Percentiles rank a stretch among this genome's conserved stretches.
These are phyloP conservation scores for Thermomyces lanuginosus DNA, from an alignment of 2,329 filamentous ascomycete genomes.

Conservation along the genomic window DNA sequence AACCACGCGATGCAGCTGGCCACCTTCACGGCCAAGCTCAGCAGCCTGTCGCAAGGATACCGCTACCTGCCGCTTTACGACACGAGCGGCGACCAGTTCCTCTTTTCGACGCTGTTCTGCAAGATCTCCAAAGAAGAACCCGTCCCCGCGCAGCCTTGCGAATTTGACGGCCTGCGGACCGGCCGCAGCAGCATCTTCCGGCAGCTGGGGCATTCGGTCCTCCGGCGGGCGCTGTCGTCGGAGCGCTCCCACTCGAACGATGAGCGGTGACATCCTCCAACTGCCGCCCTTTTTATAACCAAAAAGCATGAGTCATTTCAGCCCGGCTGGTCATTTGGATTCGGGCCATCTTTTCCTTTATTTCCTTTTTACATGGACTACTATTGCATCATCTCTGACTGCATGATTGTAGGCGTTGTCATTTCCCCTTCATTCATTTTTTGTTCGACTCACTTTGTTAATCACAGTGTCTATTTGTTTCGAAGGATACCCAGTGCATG, in stretches of 20 bases:
- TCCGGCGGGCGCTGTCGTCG: slow-evolving; percentile 26
- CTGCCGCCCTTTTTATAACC: slow-evolving; percentile 6
- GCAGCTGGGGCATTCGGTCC: slow-evolving; percentile 29
- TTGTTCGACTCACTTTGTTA: slow-evolving; percentile 5
- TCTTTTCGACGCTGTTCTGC: slow-evolving; percentile 91
- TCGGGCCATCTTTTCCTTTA: slow-evolving; percentile 3
- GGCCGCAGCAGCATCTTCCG: slow-evolving; percentile 27
- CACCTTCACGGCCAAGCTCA: slow-evolving; percentile 83
- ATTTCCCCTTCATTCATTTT: slow-evolving; percentile 1
- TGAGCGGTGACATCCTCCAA: slow-evolving; percentile 14
- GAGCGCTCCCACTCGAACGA: slow-evolving; percentile 20
- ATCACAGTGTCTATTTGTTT: slow-evolving; percentile 5
- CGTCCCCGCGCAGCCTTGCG: slow-evolving; percentile 25
- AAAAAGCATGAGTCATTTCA: slow-evolving; percentile 5
- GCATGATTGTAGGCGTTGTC: neutral
- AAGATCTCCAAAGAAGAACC: slow-evolving; percentile 52
- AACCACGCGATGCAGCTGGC: slow-evolving; percentile 51
- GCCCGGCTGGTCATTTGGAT: slow-evolving; percentile 5
- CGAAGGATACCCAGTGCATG: slow-evolving; percentile 2
- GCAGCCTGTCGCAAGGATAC: slow-evolving; percentile 77
- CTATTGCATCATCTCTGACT: slow-evolving; percentile 4
- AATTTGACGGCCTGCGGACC: slow-evolving; percentile 23
- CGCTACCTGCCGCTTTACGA: slow-evolving; percentile 83
- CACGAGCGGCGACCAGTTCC: slow-evolving; percentile 73
- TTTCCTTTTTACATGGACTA: slow-evolving; percentile 4